Conservation (phyloP, 164 flowering plant genomes). For the Protea cynaroides region DNA sequence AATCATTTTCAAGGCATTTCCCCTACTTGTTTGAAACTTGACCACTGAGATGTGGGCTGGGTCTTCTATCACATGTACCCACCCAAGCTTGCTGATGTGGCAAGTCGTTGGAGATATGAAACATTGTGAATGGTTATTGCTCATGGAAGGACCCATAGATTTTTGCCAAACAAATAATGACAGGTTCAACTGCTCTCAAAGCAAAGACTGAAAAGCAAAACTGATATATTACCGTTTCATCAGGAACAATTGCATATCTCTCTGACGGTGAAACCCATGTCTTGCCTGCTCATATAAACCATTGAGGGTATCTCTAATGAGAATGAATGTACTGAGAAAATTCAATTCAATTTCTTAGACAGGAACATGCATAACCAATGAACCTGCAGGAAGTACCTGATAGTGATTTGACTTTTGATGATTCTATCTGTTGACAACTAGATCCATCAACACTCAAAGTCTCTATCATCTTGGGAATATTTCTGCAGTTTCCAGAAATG, state of each 20-base stretch:
- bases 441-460: slow-evolving; percentile 85
- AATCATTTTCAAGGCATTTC: too few species aligned
- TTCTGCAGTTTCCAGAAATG: slow-evolving; percentile 34
- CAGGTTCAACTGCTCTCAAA: neutral
- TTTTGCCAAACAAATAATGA: too few species aligned
- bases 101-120: too few species aligned
- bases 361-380: neutral
- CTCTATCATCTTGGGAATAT: slow-evolving; percentile 68
- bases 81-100: too few species aligned
- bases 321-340: neutral
- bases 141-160: too few species aligned
- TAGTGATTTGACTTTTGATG: slow-evolving; percentile 50
- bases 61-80: too few species aligned
- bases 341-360: neutral
- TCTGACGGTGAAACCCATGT: slow-evolving; percentile 62
- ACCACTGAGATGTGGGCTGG: too few species aligned
- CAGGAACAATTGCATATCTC: slow-evolving; percentile 96
- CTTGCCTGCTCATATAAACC: slow-evolving; percentile 45
- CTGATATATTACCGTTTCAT: slow-evolving; percentile 55
- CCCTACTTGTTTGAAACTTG: too few species aligned
- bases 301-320: neutral
- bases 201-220: neutral
- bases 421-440: slow-evolving; percentile 51
- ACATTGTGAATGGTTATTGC: too few species aligned
- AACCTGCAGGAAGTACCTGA: slow-evolving; percentile 38